Conservation (phyloP, 257 asterid genomes). For the Nicotiana paniculata region DNA sequence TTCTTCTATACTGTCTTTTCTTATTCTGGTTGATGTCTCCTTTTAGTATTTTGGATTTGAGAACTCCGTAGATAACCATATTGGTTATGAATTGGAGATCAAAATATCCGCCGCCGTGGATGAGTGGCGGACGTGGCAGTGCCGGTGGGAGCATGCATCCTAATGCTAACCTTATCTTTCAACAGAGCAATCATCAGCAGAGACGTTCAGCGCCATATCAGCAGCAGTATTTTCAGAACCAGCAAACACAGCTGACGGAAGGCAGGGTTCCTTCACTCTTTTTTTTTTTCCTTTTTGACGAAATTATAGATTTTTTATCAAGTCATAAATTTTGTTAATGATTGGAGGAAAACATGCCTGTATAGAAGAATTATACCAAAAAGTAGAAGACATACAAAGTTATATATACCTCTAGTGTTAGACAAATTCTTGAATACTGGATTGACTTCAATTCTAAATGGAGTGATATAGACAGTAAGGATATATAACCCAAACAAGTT, state of each 20-base stretch:
- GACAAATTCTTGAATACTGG: too few relatives aligned
- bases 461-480: background rate
- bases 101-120: constrained; percentile 90
- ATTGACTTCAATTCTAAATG: background rate
- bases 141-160: constrained; percentile 51
- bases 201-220: constrained; percentile 48
- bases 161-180: constrained; percentile 56
- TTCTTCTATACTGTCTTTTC: background rate
- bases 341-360: too few relatives aligned
- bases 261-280: constrained; percentile 25
- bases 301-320: too few relatives aligned
- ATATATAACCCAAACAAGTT: background rate
- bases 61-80: background rate
- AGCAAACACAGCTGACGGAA: constrained; percentile 67
- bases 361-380: too few relatives aligned
- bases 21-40: background rate
- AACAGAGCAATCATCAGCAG: constrained; percentile 62
- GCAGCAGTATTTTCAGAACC: constrained; percentile 28
- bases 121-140: constrained; percentile 52
- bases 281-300: background rate
- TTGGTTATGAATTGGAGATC: constrained; percentile 61
- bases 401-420: too few relatives aligned
- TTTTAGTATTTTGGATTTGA: background rate
- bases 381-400: too few relatives aligned
- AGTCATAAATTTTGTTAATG: too few relatives aligned